Evolutionary conservation across 768 basidiomycete genomes (phyloP).

Genomic region (Hericium erinaceus): DNA sequence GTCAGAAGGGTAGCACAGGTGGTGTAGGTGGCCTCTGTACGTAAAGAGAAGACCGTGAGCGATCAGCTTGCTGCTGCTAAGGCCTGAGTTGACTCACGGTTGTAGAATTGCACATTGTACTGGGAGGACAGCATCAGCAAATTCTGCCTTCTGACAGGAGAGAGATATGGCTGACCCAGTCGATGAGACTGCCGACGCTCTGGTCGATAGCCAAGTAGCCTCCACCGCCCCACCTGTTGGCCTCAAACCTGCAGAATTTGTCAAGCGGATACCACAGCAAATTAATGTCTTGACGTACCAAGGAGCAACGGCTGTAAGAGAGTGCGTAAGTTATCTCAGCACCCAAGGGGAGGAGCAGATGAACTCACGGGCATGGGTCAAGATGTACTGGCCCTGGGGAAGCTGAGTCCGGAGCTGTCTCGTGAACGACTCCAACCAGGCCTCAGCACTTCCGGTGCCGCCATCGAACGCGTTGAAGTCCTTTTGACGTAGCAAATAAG

Average conservation of each 20-base stretch:
- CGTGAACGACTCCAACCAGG: slow-evolving; percentile 30
- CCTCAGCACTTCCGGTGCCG: slow-evolving; percentile 42
- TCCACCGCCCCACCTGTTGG: slow-evolving; percentile 27
- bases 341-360: not conserved
- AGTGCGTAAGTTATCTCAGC: not conserved
- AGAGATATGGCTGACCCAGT: slow-evolving; percentile 26
- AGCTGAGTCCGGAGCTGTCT: slow-evolving; percentile 26
- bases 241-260: slow-evolving; percentile 21
- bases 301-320: not conserved
- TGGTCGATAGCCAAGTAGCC: slow-evolving; percentile 31
- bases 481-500: slow-evolving; percentile 11
- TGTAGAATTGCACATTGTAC: slow-evolving; percentile 39
- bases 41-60: not conserved
- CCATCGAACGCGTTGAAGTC: slow-evolving; percentile 54
- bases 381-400: slow-evolving; percentile 24
- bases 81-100: slow-evolving; percentile 15
- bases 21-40: slow-evolving; percentile 30
- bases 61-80: not conserved
- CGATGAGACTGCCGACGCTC: slow-evolving; percentile 32
- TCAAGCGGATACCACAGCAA: not conserved
- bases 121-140: slow-evolving; percentile 6
- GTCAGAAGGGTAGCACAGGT: slow-evolving; percentile 30
- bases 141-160: not conserved
- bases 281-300: not conserved
- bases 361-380: slow-evolving; percentile 28